These are phyloP conservation scores for Lanmaoa pseudosensibilis DNA, from an alignment of 768 basidiomycete genomes.

Conservation along the genomic window DNA sequence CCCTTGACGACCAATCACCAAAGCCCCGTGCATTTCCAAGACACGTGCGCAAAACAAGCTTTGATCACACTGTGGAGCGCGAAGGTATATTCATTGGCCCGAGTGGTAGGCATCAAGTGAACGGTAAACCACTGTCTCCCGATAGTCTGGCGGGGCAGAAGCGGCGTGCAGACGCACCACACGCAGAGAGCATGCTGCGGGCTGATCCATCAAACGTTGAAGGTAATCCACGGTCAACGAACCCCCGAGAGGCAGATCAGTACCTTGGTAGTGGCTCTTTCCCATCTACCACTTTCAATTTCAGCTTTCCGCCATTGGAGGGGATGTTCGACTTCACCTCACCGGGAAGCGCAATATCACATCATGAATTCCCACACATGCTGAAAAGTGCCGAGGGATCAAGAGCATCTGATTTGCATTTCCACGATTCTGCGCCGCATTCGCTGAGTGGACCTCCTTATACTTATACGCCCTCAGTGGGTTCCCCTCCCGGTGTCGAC, in stretches of 20 bases:
- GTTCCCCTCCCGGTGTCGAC: slow-evolving; percentile 30
- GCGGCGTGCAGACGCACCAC: slow-evolving; percentile 79
- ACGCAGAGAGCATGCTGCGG: slow-evolving; percentile 75
- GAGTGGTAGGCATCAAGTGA: slow-evolving; percentile 76
- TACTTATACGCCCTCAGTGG: slow-evolving; percentile 40
- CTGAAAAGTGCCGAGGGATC: slow-evolving; percentile 28
- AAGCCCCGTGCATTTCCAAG: slow-evolving; percentile 67
- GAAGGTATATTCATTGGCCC: slow-evolving; percentile 59
- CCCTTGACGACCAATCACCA: slow-evolving; percentile 33
- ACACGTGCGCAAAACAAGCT: slow-evolving; percentile 91
- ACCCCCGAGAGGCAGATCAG: slow-evolving; percentile 40
- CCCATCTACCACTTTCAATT: slow-evolving; percentile 70
- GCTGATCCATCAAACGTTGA: slow-evolving; percentile 69
- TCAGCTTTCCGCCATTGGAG: slow-evolving; percentile 68
- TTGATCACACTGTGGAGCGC: slow-evolving; percentile 85
- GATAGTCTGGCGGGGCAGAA: slow-evolving; percentile 70
- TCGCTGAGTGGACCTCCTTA: slow-evolving; percentile 34
- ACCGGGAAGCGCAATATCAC: slow-evolving; percentile 34
- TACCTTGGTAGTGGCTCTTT: slow-evolving; percentile 51
- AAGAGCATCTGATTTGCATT: slow-evolving; percentile 31
- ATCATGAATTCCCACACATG: slow-evolving; percentile 38
- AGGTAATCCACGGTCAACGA: slow-evolving; percentile 30
- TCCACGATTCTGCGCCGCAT: slow-evolving; percentile 33
- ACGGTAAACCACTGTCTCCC: slow-evolving; percentile 68
- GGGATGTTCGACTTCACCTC: slow-evolving; percentile 54